Evolutionary conservation across 139 green algal genomes (phyloP), one percentile per base, ranked within the genome.

Genomic region (Chlamydomonas schloesseri): DNA sequence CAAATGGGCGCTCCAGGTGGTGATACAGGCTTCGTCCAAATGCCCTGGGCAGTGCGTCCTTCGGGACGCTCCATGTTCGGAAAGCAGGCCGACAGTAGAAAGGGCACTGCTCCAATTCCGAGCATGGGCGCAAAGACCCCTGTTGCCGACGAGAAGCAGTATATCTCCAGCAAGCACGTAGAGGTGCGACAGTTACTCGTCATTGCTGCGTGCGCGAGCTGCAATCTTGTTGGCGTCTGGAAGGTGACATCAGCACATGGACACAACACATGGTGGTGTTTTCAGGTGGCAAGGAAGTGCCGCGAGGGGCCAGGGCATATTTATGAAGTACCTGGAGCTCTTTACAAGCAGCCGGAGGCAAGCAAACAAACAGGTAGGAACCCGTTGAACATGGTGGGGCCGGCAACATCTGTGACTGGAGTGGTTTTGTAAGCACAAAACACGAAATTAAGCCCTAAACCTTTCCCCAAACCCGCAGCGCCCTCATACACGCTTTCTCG

Each of bases 261-360:
- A n/a, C n/a, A n/a, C n/a, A n/a, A n/a, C n/a, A n/a, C n/a, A n/a
- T n/a, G n/a, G n/a, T n/a, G n/a, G n/a, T n/a, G n/a, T n/a, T n/a
- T n/a, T 69, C 53, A 88, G 84, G 70, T 85, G 10, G 84, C 86
- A n/a, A 50, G 67, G 0, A 80, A 80, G 29, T 83, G 84, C 69
- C 81, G 65, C 28, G 76, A 71, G 24, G 84, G 75, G 3, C 76
- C 84, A 5, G 71, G 62, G 23, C 50, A 75, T 37, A 77, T 89
- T 24, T 89, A 89, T 31, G 50, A 80, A 15, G 11, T 89, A 13
- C 84, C 84, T 3, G 55, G 73, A 11, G 68, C 84, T 4, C 9
- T 89, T n/a, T 58, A 81, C 20, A 65, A n/a, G 31, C 84, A 89
- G 55, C 34, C 69, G 15, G 74, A 80, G 17, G 68, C 75, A 1